Evolutionary conservation across 2,329 filamentous ascomycete genomes (phyloP), one percentile per base, ranked within the genome.

Genomic region (Fusarium paranaense): DNA sequence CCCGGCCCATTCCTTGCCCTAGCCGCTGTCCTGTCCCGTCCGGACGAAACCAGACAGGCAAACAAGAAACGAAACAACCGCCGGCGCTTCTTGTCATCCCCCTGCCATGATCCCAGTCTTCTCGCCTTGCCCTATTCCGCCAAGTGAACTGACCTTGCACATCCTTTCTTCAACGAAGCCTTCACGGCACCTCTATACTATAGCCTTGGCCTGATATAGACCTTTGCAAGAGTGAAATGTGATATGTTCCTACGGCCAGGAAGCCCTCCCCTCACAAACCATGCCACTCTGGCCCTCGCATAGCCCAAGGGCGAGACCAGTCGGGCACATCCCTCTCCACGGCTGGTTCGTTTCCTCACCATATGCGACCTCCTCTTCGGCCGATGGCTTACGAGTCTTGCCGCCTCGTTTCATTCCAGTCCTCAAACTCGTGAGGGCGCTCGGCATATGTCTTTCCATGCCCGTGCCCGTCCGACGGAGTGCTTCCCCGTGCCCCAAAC

Each of bases 31-130:
- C 76, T 75, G 70, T 75, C 70, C 73, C 64, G 73, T 66, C 73
- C 35, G 27, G 64, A 63, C 62, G 69, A 69, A 63, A 71, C 64
- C 62, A 68, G 47, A 67, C 68, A 76, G 67, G 66, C 68, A 76
- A 78, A 76, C 76, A 74, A 71, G 68, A 78, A 78, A 78, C 76
- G 76, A 78, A 78, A 78, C 76, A 78, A 76, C 62, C 76, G 76
- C 76, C 61, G 69, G 76, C 76, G 76, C 76, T 76, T 78, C 76
- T 67, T 62, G 52, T 25, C 57, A 61, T 69, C 50, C 70, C 68
- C 74, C 67, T 67, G 62, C 45, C 50, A 61, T 59, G 32, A 76
- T 66, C 76, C 72, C 59, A 62, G 72, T 66, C 66, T 67, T 32
- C 52, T 72, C 62, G 61, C 58, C 38, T 67, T 60, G 61, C 66